Conservation (phyloP, 2,329 filamentous ascomycete genomes). For the Cercospora beticola region DNA sequence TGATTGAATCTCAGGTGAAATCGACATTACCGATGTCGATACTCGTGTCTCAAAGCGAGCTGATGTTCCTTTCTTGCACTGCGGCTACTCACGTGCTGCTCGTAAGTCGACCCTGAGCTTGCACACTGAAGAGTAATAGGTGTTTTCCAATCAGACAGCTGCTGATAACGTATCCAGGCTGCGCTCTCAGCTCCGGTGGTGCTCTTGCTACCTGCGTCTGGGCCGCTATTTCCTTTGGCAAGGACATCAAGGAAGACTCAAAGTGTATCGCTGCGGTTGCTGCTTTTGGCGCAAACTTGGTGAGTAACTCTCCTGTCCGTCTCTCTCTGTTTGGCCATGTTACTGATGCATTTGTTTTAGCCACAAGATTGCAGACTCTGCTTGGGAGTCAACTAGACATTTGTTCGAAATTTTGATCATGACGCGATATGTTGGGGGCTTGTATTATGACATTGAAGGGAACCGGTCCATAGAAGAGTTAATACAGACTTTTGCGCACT, state of each 20-base stretch:
- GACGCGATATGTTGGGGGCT: neutral
- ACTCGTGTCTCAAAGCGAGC: neutral
- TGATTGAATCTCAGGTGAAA: neutral
- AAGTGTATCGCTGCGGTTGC: conserved; percentile 1
- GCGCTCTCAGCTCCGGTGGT: conserved; percentile 6
- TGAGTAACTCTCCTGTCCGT: neutral
- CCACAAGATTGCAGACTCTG: conserved; percentile 5
- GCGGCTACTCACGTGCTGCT: neutral
- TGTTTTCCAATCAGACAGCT: neutral
- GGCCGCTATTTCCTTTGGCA: conserved; percentile 1
- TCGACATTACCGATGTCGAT: conserved; percentile 1
- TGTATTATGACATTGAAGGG: neutral
- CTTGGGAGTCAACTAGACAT: neutral
- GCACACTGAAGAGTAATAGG: neutral
- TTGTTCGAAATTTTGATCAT: neutral
- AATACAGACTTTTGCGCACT: neutral
- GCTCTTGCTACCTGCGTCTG: conserved; percentile 2
- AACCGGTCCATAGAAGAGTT: neutral
- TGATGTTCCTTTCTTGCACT: conserved; percentile 7
- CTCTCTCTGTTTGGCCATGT: neutral
- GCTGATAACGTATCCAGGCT: neutral
- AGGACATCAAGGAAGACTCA: conserved; percentile 8
- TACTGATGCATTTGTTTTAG: neutral
- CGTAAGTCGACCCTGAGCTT: neutral
- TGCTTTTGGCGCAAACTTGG: neutral